Percentiles rank a stretch among this genome's conserved stretches.
These are phyloP conservation scores for Agaricus blazei DNA, from an alignment of 768 basidiomycete genomes.

Conservation along the genomic window DNA sequence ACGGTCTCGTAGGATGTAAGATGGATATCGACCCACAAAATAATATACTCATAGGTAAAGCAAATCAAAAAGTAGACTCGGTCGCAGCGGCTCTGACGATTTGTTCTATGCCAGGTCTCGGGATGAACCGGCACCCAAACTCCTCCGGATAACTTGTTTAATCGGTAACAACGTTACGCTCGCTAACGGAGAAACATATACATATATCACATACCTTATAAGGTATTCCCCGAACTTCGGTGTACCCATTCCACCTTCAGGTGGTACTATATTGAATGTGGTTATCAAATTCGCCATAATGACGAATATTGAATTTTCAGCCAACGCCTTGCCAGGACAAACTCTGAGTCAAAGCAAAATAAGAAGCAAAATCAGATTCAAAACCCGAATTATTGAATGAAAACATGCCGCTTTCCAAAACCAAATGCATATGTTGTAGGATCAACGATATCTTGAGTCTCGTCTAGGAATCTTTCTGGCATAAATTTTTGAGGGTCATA, in stretches of 20 bases:
- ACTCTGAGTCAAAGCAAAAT: constrained; percentile 4
- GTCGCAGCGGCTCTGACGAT: not conserved
- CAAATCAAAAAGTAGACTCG: not conserved
- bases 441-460: constrained; percentile 10
- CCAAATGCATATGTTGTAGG: constrained; percentile 15
- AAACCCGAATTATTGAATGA: not conserved
- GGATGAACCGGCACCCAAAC: not conserved
- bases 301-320: constrained; percentile 13
- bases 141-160: not conserved
- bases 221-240: not conserved
- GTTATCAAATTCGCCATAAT: constrained; percentile 9
- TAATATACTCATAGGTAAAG: too few species aligned
- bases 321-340: constrained; percentile 15
- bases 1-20: too few species aligned
- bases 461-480: constrained; percentile 13
- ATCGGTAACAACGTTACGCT: not conserved
- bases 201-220: not conserved
- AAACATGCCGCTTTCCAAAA: constrained; percentile 14
- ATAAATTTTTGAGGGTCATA: constrained; percentile 11
- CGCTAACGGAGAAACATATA: too few species aligned
- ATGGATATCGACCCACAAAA: too few species aligned
- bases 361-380: too few species aligned
- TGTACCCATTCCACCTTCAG: not conserved
- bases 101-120: not conserved
- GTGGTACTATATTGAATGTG: not conserved